Base-by-base conservation (phyloP, 2,329 filamentous ascomycete species). In the Stachybotrys chlorohalonatus region DNA sequence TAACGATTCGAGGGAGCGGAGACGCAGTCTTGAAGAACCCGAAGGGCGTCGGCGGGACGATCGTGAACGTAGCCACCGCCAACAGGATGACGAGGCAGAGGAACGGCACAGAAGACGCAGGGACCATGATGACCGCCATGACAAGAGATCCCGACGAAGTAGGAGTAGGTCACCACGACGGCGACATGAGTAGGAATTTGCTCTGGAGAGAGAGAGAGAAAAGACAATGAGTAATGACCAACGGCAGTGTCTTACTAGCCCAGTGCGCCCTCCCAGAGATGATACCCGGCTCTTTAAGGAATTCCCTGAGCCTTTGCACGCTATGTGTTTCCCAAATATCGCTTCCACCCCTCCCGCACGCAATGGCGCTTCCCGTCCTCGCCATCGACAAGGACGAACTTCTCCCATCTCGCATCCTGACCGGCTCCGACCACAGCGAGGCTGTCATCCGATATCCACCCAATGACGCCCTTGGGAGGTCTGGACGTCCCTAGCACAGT, bases 391-490 rank as follows among this genome's bases (percentile, higher is more conserved):
- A 95, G 75, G 17, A 85, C 75, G 63, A 95, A 96, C 57, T 87
- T 91, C 73, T 96, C 91, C 90, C 92, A 96, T 52, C 88, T 79
- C 15, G 87, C 87, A 66, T 94, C 89, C 56, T 81, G 79, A 0
- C 91, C 91, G 1, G 89, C 88, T 4, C 91, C 88, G 52, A 95
- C 76, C 1, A 95, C 85, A 1, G 92, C 73, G 11, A 96, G 73
- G 15, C 81, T 88, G 24, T 83, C 75, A 59, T 96, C 88, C 59
- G 84, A 79, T 9, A 85, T 78, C 90, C 95, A 97, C 2, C 91
- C 91, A 55, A 96, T 80, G 7, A 94, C 74, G 0, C 94, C 94
- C 68, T 95, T 96, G 11, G 85, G 80, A 13, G 90, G 85, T 52
- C 83, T 71, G 13, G 74, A 72, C 15, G 76, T 79, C 2, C 77